Evolutionary conservation across 345 rosid genomes (phyloP), one percentile per base, ranked within the genome.

Genomic region (Populus alba): DNA sequence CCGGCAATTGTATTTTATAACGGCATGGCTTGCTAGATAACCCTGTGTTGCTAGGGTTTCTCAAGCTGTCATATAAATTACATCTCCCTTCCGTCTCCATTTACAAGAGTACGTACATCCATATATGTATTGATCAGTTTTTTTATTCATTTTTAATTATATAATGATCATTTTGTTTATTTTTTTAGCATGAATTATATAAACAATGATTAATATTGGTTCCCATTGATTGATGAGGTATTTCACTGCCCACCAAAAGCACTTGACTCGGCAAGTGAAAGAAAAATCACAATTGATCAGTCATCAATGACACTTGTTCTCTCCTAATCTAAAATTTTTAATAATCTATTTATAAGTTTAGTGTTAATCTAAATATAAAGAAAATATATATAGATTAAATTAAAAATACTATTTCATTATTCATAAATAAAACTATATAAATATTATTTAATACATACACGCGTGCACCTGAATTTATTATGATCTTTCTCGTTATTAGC

Each of bases 21-120:
- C 41, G 35, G 16, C 7, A 57, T 66, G 66, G 1, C 63, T 66
- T 3, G 59, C 59, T 16, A 47, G 27, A 9, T 3, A 22, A 33
- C 37, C 45, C 76, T 76, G 23, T 61, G 79, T 62, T 80, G 75
- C 62, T 77, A 51, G 83, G 75, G 69, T 71, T 73, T n/a, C 29
- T 59, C 63, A 3, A 10, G 16, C 29, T 8, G n/a, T 59, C 29
- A n/a, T 13, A 59, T 9, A 17, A 18, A 18, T 18, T 17, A 2
- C 20, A 7, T 53, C 8, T 53, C 59, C 16, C 23, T 18, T 20
- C 23, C 23, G 2, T 8, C 23, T 53, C 63, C 63, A n/a, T 57
- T 4, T 55, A 7, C 61, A 55, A 8, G 12, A 55, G 61, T 3
- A 22, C 61, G 2, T 55, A 20, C 12, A 20, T 55, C 3, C 4